Evolutionary conservation across 1,284 basidiomycete species (phyloP).

Genomic region (Cronartium quercuum): DNA sequence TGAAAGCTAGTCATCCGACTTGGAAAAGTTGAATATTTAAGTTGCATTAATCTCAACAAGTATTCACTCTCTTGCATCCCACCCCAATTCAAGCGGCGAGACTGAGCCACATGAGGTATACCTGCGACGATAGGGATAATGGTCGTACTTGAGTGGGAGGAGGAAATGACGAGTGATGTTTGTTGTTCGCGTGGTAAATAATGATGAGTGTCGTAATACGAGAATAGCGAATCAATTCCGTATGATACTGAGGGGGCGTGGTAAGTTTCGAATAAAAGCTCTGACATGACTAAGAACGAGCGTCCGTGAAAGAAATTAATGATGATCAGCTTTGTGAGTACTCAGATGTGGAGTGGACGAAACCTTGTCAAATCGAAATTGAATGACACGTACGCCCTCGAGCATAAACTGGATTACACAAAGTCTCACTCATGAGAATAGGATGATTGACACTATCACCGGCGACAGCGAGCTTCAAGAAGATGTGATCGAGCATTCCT

Average conservation of each 20-base stretch:
- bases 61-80: slow-evolving; percentile 83
- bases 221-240: slow-evolving; percentile 86
- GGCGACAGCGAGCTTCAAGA: slow-evolving; percentile 25
- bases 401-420: slow-evolving; percentile 84
- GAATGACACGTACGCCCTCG: slow-evolving; percentile 67
- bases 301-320: background rate
- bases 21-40: slow-evolving; percentile 89
- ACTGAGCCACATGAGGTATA: slow-evolving; percentile 68
- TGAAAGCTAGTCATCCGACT: slow-evolving; percentile 55
- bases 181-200: slow-evolving; percentile 56
- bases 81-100: slow-evolving; percentile 84
- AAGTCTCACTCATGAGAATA: slow-evolving; percentile 84
- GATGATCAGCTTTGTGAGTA: background rate
- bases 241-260: slow-evolving; percentile 77
- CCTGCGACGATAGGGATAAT: slow-evolving; percentile 77
- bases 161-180: slow-evolving; percentile 75
- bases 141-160: slow-evolving; percentile 76
- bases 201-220: slow-evolving; percentile 62
- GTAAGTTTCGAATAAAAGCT: slow-evolving; percentile 94
- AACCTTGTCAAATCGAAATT: slow-evolving; percentile 9
- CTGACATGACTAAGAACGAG: slow-evolving; percentile 69
- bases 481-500: slow-evolving; percentile 29
- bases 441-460: slow-evolving; percentile 71
- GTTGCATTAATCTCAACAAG: slow-evolving; percentile 80
- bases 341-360: slow-evolving; percentile 6